Conservation (phyloP, 805 yeast genomes). For the Metschnikowia dekortorum region DNA sequence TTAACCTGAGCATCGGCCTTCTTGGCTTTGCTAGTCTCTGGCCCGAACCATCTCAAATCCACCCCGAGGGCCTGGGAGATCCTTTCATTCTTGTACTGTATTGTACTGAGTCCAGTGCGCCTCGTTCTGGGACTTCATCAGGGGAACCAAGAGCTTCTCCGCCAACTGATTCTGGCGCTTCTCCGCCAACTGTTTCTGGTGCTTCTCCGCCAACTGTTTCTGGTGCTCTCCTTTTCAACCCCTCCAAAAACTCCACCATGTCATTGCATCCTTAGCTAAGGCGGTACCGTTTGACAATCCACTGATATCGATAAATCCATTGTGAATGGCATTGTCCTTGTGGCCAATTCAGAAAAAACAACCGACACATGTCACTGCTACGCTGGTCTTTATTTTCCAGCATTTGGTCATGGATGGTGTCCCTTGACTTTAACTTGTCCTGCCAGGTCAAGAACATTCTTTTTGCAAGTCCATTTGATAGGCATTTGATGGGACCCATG, state of each 20-base stretch:
- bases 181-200: slow-evolving; percentile 30
- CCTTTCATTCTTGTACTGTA: slow-evolving; percentile 61
- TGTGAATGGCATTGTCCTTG: slow-evolving; percentile 94
- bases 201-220: too few species aligned
- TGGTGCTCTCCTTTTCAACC: slow-evolving; percentile 65
- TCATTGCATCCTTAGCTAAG: slow-evolving; percentile 62
- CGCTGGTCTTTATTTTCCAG: slow-evolving; percentile 80
- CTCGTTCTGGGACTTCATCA: slow-evolving; percentile 58
- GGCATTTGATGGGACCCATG: too few species aligned
- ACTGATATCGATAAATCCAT: slow-evolving; percentile 93
- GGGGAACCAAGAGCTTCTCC: slow-evolving; percentile 68
- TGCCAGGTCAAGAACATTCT: slow-evolving; percentile 82
- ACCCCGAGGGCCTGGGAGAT: slow-evolving; percentile 55
- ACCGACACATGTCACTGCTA: slow-evolving; percentile 82
- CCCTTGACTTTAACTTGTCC: slow-evolving; percentile 99
- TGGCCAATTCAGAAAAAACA: slow-evolving; percentile 91
- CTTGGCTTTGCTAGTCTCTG: slow-evolving; percentile 12
- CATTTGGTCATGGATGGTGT: slow-evolving; percentile 95
- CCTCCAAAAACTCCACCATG: slow-evolving; percentile 73
- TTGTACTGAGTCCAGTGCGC: slow-evolving; percentile 71
- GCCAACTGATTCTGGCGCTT: slow-evolving; percentile 77
- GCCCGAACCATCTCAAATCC: slow-evolving; percentile 60
- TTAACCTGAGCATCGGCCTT: neutral
- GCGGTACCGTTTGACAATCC: slow-evolving; percentile 70
- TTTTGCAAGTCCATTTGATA: too few species aligned